Conservation (phyloP, 2,329 filamentous ascomycete genomes). For the Drechslera avenae region DNA sequence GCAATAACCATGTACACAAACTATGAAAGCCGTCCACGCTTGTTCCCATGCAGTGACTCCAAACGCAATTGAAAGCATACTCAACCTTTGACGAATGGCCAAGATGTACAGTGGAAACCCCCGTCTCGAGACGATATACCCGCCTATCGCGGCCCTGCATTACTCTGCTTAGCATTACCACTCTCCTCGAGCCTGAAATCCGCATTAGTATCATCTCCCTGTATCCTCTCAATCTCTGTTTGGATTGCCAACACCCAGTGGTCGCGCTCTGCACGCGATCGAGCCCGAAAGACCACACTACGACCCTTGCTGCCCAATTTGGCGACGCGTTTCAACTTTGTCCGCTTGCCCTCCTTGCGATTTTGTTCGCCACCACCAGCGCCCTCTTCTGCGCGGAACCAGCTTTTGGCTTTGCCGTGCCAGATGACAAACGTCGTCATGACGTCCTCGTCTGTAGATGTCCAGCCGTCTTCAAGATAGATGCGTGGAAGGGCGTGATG, state of each 20-base stretch:
- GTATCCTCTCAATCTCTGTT: constrained; percentile 67
- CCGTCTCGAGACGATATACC: not conserved
- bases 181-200: constrained; percentile 50
- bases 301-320: constrained; percentile 65
- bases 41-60: not conserved
- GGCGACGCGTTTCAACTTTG: constrained; percentile 64
- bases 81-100: not conserved
- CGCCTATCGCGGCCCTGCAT: not conserved
- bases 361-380: constrained; percentile 36
- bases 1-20: not conserved
- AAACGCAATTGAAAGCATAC: not conserved
- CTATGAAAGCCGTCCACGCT: not conserved
- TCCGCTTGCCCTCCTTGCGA: constrained; percentile 49
- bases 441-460: constrained; percentile 66
- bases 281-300: constrained; percentile 68
- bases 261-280: constrained; percentile 68
- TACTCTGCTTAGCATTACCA: not conserved
- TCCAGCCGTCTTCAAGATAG: constrained; percentile 66
- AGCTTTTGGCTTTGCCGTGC: constrained; percentile 63
- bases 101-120: not conserved
- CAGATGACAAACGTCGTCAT: constrained; percentile 71
- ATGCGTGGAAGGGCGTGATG: constrained; percentile 64
- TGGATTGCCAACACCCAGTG: constrained; percentile 70
- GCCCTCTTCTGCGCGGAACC: constrained; percentile 54
- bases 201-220: constrained; percentile 51